phyloP scores from a whole-genome alignment of 148 eudicot species.

The Vaccinium myrtillus region DNA sequence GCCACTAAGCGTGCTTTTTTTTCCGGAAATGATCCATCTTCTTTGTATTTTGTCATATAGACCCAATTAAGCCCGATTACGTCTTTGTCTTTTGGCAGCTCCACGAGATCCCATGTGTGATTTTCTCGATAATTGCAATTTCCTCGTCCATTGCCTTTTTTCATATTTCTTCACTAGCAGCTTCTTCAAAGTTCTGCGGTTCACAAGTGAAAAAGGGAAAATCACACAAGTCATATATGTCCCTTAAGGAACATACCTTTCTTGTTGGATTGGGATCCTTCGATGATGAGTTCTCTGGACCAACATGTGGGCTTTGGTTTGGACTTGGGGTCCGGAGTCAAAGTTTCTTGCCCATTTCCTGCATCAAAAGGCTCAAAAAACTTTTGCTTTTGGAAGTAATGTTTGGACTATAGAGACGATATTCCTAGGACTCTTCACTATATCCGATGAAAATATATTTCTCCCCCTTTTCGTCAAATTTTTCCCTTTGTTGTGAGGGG shows the following conservation, averaged over 20 bases:
- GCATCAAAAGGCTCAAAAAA: neutral
- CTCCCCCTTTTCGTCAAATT: constrained; percentile 3
- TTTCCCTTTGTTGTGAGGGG: neutral
- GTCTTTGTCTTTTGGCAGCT: neutral
- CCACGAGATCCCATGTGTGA: neutral
- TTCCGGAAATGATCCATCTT: neutral
- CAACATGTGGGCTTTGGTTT: too few relatives aligned
- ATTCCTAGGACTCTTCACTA: neutral
- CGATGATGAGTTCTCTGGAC: too few relatives aligned
- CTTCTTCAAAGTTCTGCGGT: neutral
- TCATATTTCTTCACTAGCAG: neutral
- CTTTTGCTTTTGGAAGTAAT: neutral
- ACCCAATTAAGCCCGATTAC: neutral
- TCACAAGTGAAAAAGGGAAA: neutral
- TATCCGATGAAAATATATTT: neutral
- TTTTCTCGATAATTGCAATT: neutral
- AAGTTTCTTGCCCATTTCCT: neutral
- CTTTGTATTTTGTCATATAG: neutral
- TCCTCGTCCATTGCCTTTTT: neutral
- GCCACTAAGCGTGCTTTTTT: neutral
- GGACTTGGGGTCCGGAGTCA: neutral
- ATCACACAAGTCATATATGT: neutral
- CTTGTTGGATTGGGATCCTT: neutral
- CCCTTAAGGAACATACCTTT: neutral
- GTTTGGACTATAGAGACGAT: neutral